These are phyloP conservation scores for Colletotrichum ledebouriae DNA, from an alignment of 2,329 filamentous ascomycete genomes.

Conservation along the genomic window DNA sequence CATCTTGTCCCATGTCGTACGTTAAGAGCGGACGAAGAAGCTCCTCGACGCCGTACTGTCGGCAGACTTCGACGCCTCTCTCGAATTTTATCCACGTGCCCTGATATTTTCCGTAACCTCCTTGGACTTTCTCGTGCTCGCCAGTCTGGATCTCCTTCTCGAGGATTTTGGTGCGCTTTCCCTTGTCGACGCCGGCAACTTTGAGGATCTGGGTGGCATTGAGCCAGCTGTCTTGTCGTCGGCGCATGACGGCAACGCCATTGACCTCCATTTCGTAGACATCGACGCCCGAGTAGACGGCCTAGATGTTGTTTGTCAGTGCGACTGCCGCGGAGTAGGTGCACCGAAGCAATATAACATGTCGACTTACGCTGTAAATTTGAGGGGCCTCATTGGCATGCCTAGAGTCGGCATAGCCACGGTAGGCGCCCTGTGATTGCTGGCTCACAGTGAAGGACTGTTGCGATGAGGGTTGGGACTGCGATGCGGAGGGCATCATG, in stretches of 20 bases:
- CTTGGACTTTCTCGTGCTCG: slow-evolving; percentile 98
- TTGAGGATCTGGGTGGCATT: slow-evolving; percentile 99
- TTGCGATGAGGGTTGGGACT: slow-evolving; percentile 65
- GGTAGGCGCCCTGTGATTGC: slow-evolving; percentile 61
- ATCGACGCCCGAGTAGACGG: slow-evolving; percentile 93
- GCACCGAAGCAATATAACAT: neutral
- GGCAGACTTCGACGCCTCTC: slow-evolving; percentile 91
- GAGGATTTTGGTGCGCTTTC: slow-evolving; percentile 95
- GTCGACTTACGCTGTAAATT: slow-evolving; percentile 71
- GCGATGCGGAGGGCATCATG: slow-evolving; percentile 59
- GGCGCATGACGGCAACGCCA: slow-evolving; percentile 92
- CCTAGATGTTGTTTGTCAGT: slow-evolving; percentile 57
- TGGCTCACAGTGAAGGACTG: slow-evolving; percentile 71
- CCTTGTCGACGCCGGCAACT: slow-evolving; percentile 96
- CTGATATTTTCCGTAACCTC: slow-evolving; percentile 98
- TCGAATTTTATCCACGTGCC: slow-evolving; percentile 98
- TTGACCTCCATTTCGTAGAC: slow-evolving; percentile 99
- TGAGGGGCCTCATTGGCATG: slow-evolving; percentile 61
- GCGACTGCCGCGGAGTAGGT: neutral
- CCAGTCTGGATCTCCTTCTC: slow-evolving; percentile 98
- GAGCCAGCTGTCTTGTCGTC: slow-evolving; percentile 93
- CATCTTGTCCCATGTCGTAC: slow-evolving; percentile 84
- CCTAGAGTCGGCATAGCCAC: slow-evolving; percentile 54
- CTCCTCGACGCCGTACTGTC: slow-evolving; percentile 83
- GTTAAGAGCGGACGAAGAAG: slow-evolving; percentile 80